Conservation (phyloP, 73 alveolate species). For the Durusdinium trenchii region DNA sequence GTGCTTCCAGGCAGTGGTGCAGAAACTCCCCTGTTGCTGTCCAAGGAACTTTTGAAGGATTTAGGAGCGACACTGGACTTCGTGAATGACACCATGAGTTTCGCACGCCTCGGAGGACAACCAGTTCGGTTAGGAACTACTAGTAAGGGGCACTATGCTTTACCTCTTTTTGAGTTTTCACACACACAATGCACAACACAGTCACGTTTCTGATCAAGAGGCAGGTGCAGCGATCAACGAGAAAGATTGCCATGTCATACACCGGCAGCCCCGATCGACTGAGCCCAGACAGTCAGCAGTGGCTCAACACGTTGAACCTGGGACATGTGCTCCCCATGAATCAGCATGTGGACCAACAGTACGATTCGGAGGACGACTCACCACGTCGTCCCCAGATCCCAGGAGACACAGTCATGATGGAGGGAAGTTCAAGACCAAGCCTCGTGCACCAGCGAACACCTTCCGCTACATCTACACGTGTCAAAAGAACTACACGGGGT, state of each 20-base stretch:
- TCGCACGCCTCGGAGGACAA: not conserved
- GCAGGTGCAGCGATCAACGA: not conserved
- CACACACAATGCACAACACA: not conserved
- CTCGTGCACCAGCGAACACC: no score
- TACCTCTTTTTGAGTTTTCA: not conserved
- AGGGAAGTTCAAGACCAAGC: constrained; percentile 48
- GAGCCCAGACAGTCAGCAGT: not conserved
- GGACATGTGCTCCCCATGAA: not conserved
- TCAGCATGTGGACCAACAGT: not conserved
- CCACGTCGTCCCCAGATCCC: not conserved
- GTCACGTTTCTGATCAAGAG: not conserved
- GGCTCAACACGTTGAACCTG: not conserved
- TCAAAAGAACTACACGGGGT: constrained; percentile 14
- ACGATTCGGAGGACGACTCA: not conserved
- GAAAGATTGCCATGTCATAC: not conserved
- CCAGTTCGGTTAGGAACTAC: not conserved
- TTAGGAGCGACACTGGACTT: not conserved
- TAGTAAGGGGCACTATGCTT: constrained; percentile 7
- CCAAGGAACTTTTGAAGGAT: constrained; percentile 3
- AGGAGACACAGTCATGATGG: not conserved
- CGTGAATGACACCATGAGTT: not conserved
- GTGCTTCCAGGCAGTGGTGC: constrained; percentile 32
- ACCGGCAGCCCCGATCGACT: not conserved
- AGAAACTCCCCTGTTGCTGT: constrained; percentile 4
- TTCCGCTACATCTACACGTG: not conserved